These are phyloP conservation scores for Cryphonectria carpinicola DNA, from an alignment of 2,329 filamentous ascomycete species.

Conservation along the genomic window DNA sequence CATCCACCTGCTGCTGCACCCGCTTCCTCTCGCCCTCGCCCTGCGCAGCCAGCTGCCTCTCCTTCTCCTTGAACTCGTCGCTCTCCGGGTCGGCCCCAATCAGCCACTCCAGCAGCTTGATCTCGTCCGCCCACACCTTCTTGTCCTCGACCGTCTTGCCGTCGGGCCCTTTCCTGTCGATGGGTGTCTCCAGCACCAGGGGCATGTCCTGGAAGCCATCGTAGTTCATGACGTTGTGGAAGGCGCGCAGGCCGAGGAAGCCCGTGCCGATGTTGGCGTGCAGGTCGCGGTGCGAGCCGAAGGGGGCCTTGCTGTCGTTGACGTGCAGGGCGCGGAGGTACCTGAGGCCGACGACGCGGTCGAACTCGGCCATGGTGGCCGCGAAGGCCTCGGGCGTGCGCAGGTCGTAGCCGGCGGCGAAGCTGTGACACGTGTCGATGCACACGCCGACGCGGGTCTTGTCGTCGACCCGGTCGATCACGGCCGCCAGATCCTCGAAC, in stretches of 20 bases:
- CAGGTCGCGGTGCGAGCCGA: constrained; percentile 80
- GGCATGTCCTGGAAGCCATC: constrained; percentile 75
- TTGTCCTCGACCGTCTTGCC: constrained; percentile 77
- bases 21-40: constrained; percentile 75
- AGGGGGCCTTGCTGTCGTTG: constrained; percentile 93
- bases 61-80: constrained; percentile 71
- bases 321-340: constrained; percentile 89
- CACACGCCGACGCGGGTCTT: constrained; percentile 89
- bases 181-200: constrained; percentile 96
- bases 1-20: constrained; percentile 78
- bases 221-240: constrained; percentile 90
- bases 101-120: constrained; percentile 88
- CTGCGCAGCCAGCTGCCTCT: constrained; percentile 65
- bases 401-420: constrained; percentile 91
- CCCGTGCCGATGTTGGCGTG: constrained; percentile 97
- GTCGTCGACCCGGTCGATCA: constrained; percentile 79
- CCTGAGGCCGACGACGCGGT: constrained; percentile 72
- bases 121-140: constrained; percentile 87
- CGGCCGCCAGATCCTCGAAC: constrained; percentile 84
- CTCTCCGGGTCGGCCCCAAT: constrained; percentile 80
- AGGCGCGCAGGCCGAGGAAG: constrained; percentile 86
- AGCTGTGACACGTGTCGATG: constrained; percentile 95
- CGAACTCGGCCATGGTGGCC: constrained; percentile 75
- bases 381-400: constrained; percentile 74
- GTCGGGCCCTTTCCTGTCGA: constrained; percentile 69